Evolutionary conservation across 768 basidiomycete species (phyloP).

Genomic region (Infundibulicybe gibba): DNA sequence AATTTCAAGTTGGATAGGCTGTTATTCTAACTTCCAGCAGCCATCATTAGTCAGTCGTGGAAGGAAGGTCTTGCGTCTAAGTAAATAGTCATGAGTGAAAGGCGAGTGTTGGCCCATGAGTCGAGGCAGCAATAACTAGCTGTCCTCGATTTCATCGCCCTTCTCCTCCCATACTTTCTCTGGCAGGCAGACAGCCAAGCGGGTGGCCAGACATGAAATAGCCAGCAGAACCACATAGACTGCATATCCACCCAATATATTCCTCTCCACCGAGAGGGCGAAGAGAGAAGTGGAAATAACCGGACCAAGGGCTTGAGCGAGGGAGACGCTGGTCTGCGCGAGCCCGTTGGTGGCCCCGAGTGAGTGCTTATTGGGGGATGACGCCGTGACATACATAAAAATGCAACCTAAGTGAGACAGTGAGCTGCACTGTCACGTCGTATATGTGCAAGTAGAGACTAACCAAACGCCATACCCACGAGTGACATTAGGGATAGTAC

Average conservation of each 20-base stretch:
- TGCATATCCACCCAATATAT: slow-evolving; percentile 41
- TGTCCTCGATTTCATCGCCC: background rate
- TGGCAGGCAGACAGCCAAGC: slow-evolving; percentile 31
- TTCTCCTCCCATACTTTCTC: slow-evolving; percentile 30
- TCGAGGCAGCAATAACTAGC: no score
- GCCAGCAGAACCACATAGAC: slow-evolving; percentile 35
- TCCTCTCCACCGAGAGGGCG: slow-evolving; percentile 45
- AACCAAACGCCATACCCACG: background rate
- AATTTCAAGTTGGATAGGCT: no score
- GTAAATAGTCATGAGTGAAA: no score
- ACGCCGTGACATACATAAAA: slow-evolving; percentile 48
- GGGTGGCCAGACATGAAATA: slow-evolving; percentile 26
- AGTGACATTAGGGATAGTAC: background rate
- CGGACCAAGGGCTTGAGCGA: slow-evolving; percentile 47
- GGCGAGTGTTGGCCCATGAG: no score
- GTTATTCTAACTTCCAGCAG: no score
- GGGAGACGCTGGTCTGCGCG: slow-evolving; percentile 37
- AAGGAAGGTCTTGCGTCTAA: no score
- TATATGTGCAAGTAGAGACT: background rate
- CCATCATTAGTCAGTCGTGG: no score
- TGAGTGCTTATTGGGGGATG: slow-evolving; percentile 44
- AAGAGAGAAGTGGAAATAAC: slow-evolving; percentile 48
- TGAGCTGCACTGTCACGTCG: background rate
- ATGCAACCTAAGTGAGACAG: slow-evolving; percentile 31
- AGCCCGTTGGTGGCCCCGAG: slow-evolving; percentile 53